phyloP scores from a whole-genome alignment of 192 early-diverging fungal species.

The Coemansia sp. region DNA sequence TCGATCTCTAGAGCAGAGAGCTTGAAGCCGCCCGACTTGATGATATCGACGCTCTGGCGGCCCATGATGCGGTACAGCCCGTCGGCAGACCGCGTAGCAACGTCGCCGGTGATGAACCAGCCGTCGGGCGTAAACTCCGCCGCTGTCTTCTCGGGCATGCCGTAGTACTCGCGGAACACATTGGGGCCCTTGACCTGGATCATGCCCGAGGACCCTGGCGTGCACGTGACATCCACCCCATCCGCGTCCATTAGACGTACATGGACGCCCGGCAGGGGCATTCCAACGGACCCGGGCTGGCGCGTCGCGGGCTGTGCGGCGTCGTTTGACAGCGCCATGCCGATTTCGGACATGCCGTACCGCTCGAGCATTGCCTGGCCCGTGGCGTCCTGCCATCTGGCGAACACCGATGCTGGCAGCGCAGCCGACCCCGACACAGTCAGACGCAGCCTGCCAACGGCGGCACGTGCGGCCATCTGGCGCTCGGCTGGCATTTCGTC shows the following conservation, averaged over 20 bases:
- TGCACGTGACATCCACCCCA: slow-evolving; percentile 53
- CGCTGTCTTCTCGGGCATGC: slow-evolving; percentile 65
- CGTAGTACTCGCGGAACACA: slow-evolving; percentile 80
- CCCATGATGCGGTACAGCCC: slow-evolving; percentile 76
- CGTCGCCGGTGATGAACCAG: slow-evolving; percentile 85
- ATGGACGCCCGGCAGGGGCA: slow-evolving; percentile 69
- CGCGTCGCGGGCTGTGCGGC: slow-evolving; percentile 28
- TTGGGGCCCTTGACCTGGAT: slow-evolving; percentile 72
- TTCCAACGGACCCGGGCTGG: slow-evolving; percentile 66
- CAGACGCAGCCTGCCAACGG: slow-evolving; percentile 69
- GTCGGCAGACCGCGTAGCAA: slow-evolving; percentile 57
- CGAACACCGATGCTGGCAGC: slow-evolving; percentile 69
- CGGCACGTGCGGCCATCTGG: slow-evolving; percentile 43
- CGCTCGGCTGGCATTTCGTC: slow-evolving; percentile 43
- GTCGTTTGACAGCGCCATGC: slow-evolving; percentile 79
- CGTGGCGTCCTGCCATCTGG: slow-evolving; percentile 68
- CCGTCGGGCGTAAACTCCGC: slow-evolving; percentile 71
- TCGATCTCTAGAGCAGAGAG: slow-evolving; percentile 84
- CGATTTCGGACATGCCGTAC: slow-evolving; percentile 89
- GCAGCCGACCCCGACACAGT: slow-evolving; percentile 79
- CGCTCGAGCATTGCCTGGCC: slow-evolving; percentile 79
- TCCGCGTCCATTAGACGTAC: slow-evolving; percentile 57
- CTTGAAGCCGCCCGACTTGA: slow-evolving; percentile 89
- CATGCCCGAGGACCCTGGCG: slow-evolving; percentile 60
- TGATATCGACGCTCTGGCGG: slow-evolving; percentile 78